These are phyloP conservation scores for Ehretia macrophylla DNA, from an alignment of 257 asterid species.

Conservation along the genomic window DNA sequence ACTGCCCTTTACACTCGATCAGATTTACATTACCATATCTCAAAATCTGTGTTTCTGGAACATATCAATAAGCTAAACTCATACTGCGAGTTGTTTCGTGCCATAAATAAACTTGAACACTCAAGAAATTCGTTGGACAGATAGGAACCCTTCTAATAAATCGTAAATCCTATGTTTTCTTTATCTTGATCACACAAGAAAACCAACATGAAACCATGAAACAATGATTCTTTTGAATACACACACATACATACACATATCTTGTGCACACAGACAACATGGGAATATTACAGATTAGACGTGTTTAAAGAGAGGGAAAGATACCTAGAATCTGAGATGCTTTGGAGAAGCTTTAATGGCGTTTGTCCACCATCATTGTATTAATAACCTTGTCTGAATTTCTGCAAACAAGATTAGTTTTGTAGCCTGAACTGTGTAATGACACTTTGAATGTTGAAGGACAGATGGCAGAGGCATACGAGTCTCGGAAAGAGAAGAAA, in stretches of 20 bases:
- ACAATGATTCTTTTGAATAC: too few species aligned
- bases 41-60: too few species aligned
- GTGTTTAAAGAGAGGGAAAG: neutral
- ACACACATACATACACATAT: neutral
- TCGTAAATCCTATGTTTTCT: neutral
- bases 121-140: too few species aligned
- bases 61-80: too few species aligned
- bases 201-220: too few species aligned
- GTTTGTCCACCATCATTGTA: conserved; percentile 2
- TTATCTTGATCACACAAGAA: neutral
- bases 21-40: too few species aligned
- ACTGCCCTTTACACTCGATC: neutral
- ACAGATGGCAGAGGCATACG: too few species aligned
- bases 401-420: neutral
- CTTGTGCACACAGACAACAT: neutral
- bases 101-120: too few species aligned
- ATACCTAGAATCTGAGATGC: conserved; percentile 20
- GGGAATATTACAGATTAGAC: neutral
- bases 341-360: conserved; percentile 12
- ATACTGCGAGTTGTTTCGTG: too few species aligned
- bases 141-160: neutral
- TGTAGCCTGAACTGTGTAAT: neutral
- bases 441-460: neutral
- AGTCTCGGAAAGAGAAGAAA: conserved; percentile 3
- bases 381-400: neutral